A percentile compares a stretch with the other conserved stretches of the same genome.
phyloP scores from a whole-genome alignment of 352 stramenopile genomes.

The Pythium apleroticum region DNA sequence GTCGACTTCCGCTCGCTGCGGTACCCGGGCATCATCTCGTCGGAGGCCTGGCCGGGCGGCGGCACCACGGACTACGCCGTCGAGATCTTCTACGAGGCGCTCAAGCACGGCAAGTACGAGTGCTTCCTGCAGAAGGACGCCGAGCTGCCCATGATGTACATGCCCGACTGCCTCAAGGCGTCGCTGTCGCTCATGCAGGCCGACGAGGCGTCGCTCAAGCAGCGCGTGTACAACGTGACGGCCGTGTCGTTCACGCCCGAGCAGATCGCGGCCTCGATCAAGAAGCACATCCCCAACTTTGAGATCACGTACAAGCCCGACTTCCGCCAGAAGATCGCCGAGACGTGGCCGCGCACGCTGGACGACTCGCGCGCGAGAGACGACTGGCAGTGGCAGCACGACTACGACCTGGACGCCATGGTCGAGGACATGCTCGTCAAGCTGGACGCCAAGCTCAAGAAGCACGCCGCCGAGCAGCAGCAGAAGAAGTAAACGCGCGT shows the following conservation, averaged over 20 bases:
- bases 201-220: conserved; percentile 59
- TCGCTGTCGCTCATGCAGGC: conserved; percentile 84
- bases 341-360: conserved; percentile 88
- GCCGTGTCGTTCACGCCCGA: conserved; percentile 88
- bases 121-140: conserved; percentile 84
- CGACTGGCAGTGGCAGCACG: conserved; percentile 89
- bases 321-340: conserved; percentile 90
- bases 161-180: conserved; percentile 90
- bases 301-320: conserved; percentile 87
- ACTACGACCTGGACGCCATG: conserved; percentile 89
- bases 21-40: conserved; percentile 91
- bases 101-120: conserved; percentile 87
- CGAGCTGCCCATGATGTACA: conserved; percentile 94
- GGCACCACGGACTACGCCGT: conserved; percentile 92
- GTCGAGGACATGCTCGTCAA: conserved; percentile 90
- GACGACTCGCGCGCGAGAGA: conserved; percentile 80
- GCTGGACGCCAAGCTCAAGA: conserved; percentile 77
- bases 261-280: conserved; percentile 82
- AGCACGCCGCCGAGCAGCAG: conserved; percentile 24
- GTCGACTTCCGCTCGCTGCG: conserved; percentile 91
- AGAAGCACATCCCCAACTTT: conserved; percentile 87
- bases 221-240: conserved; percentile 91
- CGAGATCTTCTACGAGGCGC: conserved; percentile 92
- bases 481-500: conserved; percentile 10
- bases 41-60: conserved; percentile 79